These are phyloP conservation scores for Globisporangium polare DNA, from an alignment of 352 stramenopile genomes.

Conservation along the genomic window DNA sequence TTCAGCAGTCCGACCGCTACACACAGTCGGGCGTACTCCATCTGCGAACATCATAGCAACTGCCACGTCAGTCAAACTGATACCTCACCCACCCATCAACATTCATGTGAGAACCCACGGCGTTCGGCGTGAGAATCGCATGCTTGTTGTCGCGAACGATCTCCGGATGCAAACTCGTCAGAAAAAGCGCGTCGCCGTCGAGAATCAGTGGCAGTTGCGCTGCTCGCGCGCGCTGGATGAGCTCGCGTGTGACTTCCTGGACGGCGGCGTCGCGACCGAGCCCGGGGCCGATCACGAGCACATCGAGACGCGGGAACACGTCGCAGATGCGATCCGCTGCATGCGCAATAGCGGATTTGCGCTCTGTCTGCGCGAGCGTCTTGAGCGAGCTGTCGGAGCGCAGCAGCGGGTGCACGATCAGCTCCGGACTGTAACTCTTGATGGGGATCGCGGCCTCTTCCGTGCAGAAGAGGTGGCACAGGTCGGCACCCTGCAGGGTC, in stretches of 20 bases:
- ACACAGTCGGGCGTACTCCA: constrained; percentile 83
- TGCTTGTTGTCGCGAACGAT: constrained; percentile 60
- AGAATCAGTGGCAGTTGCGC: constrained; percentile 87
- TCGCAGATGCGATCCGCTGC: constrained; percentile 46
- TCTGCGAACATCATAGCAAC: constrained; percentile 32
- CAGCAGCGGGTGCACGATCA: constrained; percentile 92
- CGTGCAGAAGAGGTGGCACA: constrained; percentile 95
- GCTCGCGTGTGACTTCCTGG: constrained; percentile 61
- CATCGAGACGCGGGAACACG: constrained; percentile 65
- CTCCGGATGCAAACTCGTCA: constrained; percentile 76
- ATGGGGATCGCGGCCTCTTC: constrained; percentile 93
- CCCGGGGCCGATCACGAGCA: constrained; percentile 90
- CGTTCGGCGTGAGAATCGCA: constrained; percentile 95
- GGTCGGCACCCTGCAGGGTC: constrained; percentile 83
- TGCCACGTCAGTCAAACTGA: background rate
- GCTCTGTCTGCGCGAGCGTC: constrained; percentile 3
- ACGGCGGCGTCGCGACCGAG: constrained; percentile 90
- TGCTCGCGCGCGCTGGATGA: constrained; percentile 68
- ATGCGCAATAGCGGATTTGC: constrained; percentile 17
- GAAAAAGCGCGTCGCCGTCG: constrained; percentile 93
- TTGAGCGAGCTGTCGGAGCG: constrained; percentile 42
- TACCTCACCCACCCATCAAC: background rate
- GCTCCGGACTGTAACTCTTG: constrained; percentile 97
- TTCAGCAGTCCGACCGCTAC: constrained; percentile 38
- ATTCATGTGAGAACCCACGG: constrained; percentile 22